Evolutionary conservation across 495 filamentous ascomycete genomes (phyloP), one percentile per base, ranked within the genome.

Genomic region (Aspergillus leporis): DNA sequence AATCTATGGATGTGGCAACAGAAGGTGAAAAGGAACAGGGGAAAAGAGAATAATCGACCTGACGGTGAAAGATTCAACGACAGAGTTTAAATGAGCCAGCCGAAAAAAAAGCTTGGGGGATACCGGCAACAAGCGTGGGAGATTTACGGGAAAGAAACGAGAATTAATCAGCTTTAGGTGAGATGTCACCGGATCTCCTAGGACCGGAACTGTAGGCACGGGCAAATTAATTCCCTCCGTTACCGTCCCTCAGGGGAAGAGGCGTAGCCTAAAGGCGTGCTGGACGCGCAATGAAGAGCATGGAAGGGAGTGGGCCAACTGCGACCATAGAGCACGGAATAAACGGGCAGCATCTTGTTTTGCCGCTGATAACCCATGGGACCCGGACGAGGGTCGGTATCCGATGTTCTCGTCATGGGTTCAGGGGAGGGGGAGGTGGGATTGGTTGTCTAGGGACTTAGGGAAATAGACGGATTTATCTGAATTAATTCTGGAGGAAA

Each of bases 261-360:
- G 43, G 12, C 43, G 18, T 21, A 0, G 43, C 5, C 43, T 22
- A 13, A 18, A 47, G 43, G 12, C 43, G 16, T 22, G 43, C 19
- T 22, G 43, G 43, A 47, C 19, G 43, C 7, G 43, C 43, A 47
- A 47, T 47, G 23, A 47, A 23, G 43, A 5, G 19, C 43, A 21
- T 47, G 43, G 43, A 4, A 47, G 43, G 43, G 19, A 47, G 54
- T 56, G 54, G 54, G 54, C 54, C 54, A 56, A 25, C 18, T 23
- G 30, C 19, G 48, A 62, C 43, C 34, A 53, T 43, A 22, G 51
- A 46, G 41, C 58, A 60, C 51, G 51, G 51, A 55, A 55, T 55
- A 60, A 51, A 60, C 36, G 54, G 58, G 47, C 46, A 52, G 43
- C 18, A 48, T 34, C 1, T 25, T 36, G 19, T 47, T 59, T 14